These are phyloP conservation scores for Sclerotinia borealis DNA, from an alignment of 2,329 filamentous ascomycete species.

Conservation along the genomic window DNA sequence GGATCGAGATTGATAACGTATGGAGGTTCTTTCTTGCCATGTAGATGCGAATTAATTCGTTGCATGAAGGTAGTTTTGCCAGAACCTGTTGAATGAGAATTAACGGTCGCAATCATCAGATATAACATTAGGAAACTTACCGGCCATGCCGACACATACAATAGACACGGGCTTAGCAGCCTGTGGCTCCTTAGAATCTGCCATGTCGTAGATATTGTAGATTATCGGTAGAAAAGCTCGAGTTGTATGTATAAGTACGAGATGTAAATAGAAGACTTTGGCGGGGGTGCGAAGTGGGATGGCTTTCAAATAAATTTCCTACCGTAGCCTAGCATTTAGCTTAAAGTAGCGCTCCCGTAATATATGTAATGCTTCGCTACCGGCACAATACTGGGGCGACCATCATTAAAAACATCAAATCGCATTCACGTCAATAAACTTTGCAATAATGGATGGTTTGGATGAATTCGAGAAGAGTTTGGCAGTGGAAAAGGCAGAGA, in stretches of 20 bases:
- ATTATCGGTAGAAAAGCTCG: not conserved
- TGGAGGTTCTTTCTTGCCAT: conserved; percentile 71
- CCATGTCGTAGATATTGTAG: conserved; percentile 28
- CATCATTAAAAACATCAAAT: conserved; percentile 5
- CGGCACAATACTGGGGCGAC: not conserved
- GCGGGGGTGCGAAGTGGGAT: conserved; percentile 26
- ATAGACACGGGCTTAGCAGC: conserved; percentile 61
- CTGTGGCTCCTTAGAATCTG: conserved; percentile 33
- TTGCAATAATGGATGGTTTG: conserved; percentile 43
- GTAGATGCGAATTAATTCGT: conserved; percentile 88
- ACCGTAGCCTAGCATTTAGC: too few species aligned
- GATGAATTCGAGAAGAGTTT: conserved; percentile 74
- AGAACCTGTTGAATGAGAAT: conserved; percentile 52
- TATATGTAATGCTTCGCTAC: conserved; percentile 2
- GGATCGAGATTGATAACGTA: conserved; percentile 98
- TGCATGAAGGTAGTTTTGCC: conserved; percentile 99
- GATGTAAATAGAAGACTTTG: conserved; percentile 13
- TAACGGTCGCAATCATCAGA: not conserved
- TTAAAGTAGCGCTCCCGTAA: conserved; percentile 6
- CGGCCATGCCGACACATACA: conserved; percentile 96
- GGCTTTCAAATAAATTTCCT: conserved; percentile 15
- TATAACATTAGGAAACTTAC: conserved; percentile 36
- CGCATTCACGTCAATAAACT: conserved; percentile 7
- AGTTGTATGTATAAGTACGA: not conserved
- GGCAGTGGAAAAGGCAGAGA: conserved; percentile 54